Percentiles rank a stretch among this genome's conserved stretches.
These are phyloP conservation scores for Clarireedia hainanense DNA, from an alignment of 2,329 filamentous ascomycete species.

Conservation along the genomic window DNA sequence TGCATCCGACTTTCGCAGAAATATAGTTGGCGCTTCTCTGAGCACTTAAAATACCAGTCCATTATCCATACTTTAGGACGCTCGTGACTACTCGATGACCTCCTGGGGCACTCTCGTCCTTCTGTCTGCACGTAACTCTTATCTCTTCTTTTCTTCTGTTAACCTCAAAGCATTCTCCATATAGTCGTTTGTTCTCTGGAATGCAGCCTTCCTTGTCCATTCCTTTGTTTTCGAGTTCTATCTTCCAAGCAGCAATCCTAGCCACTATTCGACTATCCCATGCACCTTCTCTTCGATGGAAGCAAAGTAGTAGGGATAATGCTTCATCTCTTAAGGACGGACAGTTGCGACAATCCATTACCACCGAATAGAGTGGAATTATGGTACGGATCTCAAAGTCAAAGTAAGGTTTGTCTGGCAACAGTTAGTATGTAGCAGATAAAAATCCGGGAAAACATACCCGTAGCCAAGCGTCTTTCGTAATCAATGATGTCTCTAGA, in stretches of 20 bases:
- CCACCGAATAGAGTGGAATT: constrained; percentile 54
- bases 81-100: not conserved
- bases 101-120: not conserved
- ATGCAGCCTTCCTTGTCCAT: constrained; percentile 17
- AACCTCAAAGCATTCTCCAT: constrained; percentile 15
- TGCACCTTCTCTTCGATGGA: constrained; percentile 56
- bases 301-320: constrained; percentile 51
- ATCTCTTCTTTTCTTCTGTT: constrained; percentile 11
- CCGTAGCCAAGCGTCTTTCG: not conserved
- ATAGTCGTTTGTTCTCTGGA: constrained; percentile 13
- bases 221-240: constrained; percentile 20
- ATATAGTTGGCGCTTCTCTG: no score
- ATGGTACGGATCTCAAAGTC: constrained; percentile 39
- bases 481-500: constrained; percentile 1
- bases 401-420: constrained; percentile 6
- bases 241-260: constrained; percentile 20
- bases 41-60: not conserved
- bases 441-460: not conserved
- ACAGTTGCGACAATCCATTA: constrained; percentile 52
- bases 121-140: constrained; percentile 13
- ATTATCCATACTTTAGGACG: not conserved
- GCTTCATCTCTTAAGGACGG: constrained; percentile 48
- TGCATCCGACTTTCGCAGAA: no score
- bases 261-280: constrained; percentile 42
- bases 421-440: not conserved